A percentile compares a stretch with the other conserved stretches of the same genome.
phyloP scores from a whole-genome alignment of 1,139 yeast genomes.

The Hyphopichia khmerensis region DNA sequence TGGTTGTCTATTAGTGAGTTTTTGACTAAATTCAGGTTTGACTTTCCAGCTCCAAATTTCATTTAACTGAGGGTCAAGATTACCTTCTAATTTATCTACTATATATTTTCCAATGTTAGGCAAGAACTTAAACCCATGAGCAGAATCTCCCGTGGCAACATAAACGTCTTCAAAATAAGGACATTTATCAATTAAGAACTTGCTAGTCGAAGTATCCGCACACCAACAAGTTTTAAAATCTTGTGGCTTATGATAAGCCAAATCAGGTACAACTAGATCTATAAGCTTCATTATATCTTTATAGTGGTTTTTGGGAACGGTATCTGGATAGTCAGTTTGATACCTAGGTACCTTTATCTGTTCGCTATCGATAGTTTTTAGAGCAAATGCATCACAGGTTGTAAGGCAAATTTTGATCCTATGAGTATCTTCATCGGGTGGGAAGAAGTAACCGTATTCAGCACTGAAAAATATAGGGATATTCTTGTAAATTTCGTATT shows the following conservation, averaged over 20 bases:
- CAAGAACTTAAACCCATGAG: conserved; percentile 30
- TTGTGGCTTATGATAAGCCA: conserved; percentile 30
- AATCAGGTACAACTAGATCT: conserved; percentile 26
- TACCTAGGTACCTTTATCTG: not conserved
- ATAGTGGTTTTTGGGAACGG: not conserved
- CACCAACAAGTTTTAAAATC: conserved; percentile 47
- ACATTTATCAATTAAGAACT: conserved; percentile 41
- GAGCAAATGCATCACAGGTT: conserved; percentile 31
- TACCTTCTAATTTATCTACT: conserved; percentile 21
- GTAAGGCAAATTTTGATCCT: conserved; percentile 39
- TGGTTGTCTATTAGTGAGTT: conserved; percentile 1
- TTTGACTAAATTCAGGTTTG: not conserved
- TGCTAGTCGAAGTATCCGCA: conserved; percentile 41
- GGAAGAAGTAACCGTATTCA: conserved; percentile 44
- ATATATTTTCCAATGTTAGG: conserved; percentile 31
- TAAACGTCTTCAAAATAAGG: conserved; percentile 28
- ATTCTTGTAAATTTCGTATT: conserved; percentile 22
- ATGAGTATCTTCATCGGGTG: conserved; percentile 32
- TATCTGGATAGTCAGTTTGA: not conserved
- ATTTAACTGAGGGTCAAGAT: conserved; percentile 15
- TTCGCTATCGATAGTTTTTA: conserved; percentile 14
- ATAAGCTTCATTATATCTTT: not conserved
- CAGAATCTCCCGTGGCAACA: conserved; percentile 42
- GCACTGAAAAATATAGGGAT: conserved; percentile 38
- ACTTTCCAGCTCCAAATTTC: conserved; percentile 32